Evolutionary conservation across 2,329 filamentous ascomycete genomes (phyloP).

Genomic region (Didymella segeticola): DNA sequence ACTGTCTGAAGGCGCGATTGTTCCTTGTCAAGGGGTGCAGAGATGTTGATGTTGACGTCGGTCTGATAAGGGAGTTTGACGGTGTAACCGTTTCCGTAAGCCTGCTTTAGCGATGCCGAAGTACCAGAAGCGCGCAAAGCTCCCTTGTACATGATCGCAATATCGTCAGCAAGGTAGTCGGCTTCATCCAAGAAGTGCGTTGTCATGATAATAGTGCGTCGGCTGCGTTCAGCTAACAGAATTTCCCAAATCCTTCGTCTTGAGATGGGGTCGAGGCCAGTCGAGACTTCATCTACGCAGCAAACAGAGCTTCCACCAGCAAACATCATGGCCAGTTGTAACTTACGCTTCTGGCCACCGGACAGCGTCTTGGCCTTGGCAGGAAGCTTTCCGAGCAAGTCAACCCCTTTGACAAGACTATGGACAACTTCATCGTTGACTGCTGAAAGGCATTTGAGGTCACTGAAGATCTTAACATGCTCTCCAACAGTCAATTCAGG

Average conservation of each 20-base stretch:
- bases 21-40: slow-evolving; percentile 30
- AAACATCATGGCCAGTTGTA: slow-evolving; percentile 92
- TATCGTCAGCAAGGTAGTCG: slow-evolving; percentile 83
- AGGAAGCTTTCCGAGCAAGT: slow-evolving; percentile 74
- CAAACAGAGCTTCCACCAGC: slow-evolving; percentile 85
- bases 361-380: slow-evolving; percentile 78
- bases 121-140: slow-evolving; percentile 79
- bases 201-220: slow-evolving; percentile 81
- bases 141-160: slow-evolving; percentile 84
- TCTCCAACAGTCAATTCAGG: slow-evolving; percentile 38
- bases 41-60: slow-evolving; percentile 19
- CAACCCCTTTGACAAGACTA: slow-evolving; percentile 62
- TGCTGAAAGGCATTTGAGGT: slow-evolving; percentile 30
- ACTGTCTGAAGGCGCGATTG: slow-evolving; percentile 72
- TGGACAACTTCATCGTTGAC: slow-evolving; percentile 58
- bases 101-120: slow-evolving; percentile 80
- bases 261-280: slow-evolving; percentile 83
- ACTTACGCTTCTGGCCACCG: slow-evolving; percentile 87
- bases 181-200: slow-evolving; percentile 94
- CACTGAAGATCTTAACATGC: slow-evolving; percentile 38
- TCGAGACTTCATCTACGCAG: slow-evolving; percentile 87
- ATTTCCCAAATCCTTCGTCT: slow-evolving; percentile 93
- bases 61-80: slow-evolving; percentile 27
- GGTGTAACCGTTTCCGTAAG: slow-evolving; percentile 76
- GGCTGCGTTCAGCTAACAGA: slow-evolving; percentile 78